A percentile compares a stretch with the other conserved stretches of the same genome.
Evolutionary conservation across 495 filamentous ascomycete genomes (phyloP).

Genomic region (Tuber umbilicatum): DNA sequence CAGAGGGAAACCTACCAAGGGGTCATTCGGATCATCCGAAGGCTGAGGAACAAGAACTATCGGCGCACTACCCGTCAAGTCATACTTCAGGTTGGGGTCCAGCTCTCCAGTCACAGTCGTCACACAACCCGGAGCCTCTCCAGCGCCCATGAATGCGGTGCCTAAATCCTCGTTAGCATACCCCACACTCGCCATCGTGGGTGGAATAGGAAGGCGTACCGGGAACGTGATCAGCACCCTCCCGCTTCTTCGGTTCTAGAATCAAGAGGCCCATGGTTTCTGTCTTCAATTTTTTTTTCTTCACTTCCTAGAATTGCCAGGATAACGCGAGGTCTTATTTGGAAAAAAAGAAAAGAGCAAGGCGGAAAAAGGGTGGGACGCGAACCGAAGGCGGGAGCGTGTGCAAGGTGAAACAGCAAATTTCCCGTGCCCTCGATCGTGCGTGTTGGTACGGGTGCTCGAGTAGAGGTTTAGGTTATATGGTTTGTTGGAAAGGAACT

Average conservation of each 20-base stretch:
- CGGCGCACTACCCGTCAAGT: slow-evolving; percentile 57
- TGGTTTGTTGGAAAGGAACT: neutral
- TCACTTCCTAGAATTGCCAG: neutral
- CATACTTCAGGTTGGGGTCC: slow-evolving; percentile 59
- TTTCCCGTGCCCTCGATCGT: neutral
- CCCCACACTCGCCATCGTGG: neutral
- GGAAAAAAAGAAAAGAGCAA: neutral
- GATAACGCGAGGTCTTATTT: neutral
- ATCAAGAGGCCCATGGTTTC: slow-evolving; percentile 72
- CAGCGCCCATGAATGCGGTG: slow-evolving; percentile 44
- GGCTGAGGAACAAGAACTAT: slow-evolving; percentile 76
- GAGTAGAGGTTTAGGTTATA: neutral
- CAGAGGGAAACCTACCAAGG: slow-evolving; percentile 51
- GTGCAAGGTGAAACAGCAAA: neutral
- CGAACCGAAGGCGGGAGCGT: neutral
- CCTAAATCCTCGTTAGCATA: slow-evolving; percentile 21
- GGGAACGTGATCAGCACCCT: slow-evolving; percentile 55
- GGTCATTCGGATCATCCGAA: slow-evolving; percentile 73
- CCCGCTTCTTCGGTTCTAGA: slow-evolving; percentile 56
- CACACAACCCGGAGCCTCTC: slow-evolving; percentile 46
- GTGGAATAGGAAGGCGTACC: slow-evolving; percentile 48
- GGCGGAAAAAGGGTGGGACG: neutral
- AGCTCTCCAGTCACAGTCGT: slow-evolving; percentile 42
- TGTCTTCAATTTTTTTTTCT: neutral
- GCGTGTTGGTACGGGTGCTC: neutral